Conservation (phyloP, 768 basidiomycete species). For the Collybiopsis confluens region DNA sequence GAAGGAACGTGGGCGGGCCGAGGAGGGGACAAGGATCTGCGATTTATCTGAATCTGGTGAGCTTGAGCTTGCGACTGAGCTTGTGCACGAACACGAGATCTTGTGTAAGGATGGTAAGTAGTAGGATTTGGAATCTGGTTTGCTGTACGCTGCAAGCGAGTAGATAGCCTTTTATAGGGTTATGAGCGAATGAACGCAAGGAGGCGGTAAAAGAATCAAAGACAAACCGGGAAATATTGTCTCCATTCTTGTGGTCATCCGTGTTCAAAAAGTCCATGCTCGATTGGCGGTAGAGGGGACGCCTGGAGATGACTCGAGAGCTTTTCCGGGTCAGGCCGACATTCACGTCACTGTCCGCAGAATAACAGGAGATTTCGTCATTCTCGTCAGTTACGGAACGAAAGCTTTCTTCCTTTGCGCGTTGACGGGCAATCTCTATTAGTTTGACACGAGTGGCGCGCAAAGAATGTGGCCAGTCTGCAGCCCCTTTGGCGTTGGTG, state of each 20-base stretch:
- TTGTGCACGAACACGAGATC: slow-evolving; percentile 34
- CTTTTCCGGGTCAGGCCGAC: slow-evolving; percentile 32
- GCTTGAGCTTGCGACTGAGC: slow-evolving; percentile 11
- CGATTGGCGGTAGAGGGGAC: slow-evolving; percentile 73
- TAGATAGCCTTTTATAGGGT: slow-evolving; percentile 47
- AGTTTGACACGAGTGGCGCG: slow-evolving; percentile 81
- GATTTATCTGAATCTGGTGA: slow-evolving; percentile 17
- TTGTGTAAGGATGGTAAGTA: slow-evolving; percentile 55
- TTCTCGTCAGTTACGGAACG: slow-evolving; percentile 44
- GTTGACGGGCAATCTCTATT: slow-evolving; percentile 68
- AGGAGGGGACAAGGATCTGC: slow-evolving; percentile 38
- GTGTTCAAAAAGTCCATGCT: slow-evolving; percentile 83
- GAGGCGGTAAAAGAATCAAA: background rate
- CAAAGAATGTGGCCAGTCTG: slow-evolving; percentile 80
- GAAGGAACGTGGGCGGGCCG: slow-evolving; percentile 34
- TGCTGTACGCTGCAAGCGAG: slow-evolving; percentile 62
- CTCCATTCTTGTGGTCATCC: slow-evolving; percentile 44
- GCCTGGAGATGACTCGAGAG: slow-evolving; percentile 28
- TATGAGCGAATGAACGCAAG: slow-evolving; percentile 14
- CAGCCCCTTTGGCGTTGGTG: slow-evolving; percentile 65
- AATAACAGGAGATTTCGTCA: slow-evolving; percentile 21
- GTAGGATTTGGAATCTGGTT: slow-evolving; percentile 42
- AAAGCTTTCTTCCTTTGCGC: slow-evolving; percentile 48
- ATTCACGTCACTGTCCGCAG: slow-evolving; percentile 37
- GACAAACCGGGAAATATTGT: slow-evolving; percentile 60